Conservation (phyloP, 768 basidiomycete genomes). For the Lentinula lateritia region DNA sequence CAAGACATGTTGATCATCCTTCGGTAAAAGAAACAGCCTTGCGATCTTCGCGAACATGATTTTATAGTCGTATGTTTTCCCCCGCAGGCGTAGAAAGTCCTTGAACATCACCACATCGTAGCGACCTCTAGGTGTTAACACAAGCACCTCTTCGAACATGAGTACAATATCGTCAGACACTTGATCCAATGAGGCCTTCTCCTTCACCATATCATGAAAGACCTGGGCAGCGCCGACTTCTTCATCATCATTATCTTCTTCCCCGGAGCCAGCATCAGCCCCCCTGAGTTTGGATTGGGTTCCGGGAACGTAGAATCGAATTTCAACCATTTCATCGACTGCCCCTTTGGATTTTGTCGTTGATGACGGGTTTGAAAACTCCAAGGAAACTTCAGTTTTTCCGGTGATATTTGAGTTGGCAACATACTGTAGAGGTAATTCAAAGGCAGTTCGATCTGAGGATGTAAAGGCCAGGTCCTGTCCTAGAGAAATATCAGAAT, state of each 20-base stretch:
- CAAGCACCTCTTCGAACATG: slow-evolving; percentile 92
- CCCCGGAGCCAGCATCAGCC: slow-evolving; percentile 72
- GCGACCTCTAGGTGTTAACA: slow-evolving; percentile 92
- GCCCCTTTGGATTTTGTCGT: slow-evolving; percentile 35
- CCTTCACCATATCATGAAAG: slow-evolving; percentile 95
- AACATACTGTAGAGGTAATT: slow-evolving; percentile 79
- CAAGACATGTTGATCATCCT: slow-evolving; percentile 92
- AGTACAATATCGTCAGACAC: slow-evolving; percentile 88
- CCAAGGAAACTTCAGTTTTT: slow-evolving; percentile 97
- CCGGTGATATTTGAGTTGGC: slow-evolving; percentile 98
- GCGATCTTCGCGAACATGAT: slow-evolving; percentile 87
- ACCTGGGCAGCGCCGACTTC: slow-evolving; percentile 91
- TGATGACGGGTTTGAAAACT: slow-evolving; percentile 59
- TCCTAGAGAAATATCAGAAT: slow-evolving; percentile 40
- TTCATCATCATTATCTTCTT: slow-evolving; percentile 57
- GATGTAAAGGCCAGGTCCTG: slow-evolving; percentile 90
- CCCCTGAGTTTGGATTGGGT: slow-evolving; percentile 54
- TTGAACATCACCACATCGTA: slow-evolving; percentile 99
- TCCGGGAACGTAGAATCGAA: slow-evolving; percentile 94
- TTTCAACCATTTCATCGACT: slow-evolving; percentile 90
- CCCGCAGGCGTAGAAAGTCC: slow-evolving; percentile 90
- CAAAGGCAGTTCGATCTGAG: slow-evolving; percentile 83
- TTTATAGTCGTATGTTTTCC: slow-evolving; percentile 99
- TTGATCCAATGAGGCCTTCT: slow-evolving; percentile 91
- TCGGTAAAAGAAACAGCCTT: slow-evolving; percentile 87